Conservation (phyloP, 2,329 filamentous ascomycete species). For the Alternaria alternata region DNA sequence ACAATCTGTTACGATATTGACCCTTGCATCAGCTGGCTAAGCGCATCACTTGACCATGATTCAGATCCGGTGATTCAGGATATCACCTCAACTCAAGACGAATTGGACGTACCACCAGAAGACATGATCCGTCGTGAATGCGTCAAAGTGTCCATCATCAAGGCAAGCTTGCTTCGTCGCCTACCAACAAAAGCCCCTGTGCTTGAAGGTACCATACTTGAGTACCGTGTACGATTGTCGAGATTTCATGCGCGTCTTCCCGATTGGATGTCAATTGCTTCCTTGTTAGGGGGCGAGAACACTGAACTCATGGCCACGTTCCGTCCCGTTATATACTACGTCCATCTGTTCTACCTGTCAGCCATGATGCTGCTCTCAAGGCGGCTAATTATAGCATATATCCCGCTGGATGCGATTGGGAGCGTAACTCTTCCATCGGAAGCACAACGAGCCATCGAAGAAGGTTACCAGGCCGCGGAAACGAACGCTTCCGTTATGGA, state of each 20-base stretch:
- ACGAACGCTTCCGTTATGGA: conserved; percentile 23
- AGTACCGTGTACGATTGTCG: conserved; percentile 19
- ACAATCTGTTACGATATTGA: background rate
- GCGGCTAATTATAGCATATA: conserved; percentile 20
- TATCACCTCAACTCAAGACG: background rate
- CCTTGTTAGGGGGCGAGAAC: background rate
- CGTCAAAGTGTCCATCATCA: conserved; percentile 30
- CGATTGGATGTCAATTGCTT: conserved; percentile 21
- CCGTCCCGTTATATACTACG: conserved; percentile 23
- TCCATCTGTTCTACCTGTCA: conserved; percentile 34
- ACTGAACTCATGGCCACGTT: background rate
- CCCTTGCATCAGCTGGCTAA: conserved; percentile 21
- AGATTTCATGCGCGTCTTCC: conserved; percentile 21
- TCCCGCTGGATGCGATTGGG: conserved; percentile 4
- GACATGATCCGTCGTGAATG: conserved; percentile 25
- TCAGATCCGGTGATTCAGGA: conserved; percentile 2
- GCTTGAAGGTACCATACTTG: conserved; percentile 9
- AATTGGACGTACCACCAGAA: conserved; percentile 8
- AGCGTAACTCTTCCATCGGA: conserved; percentile 6
- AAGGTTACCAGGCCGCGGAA: conserved; percentile 28
- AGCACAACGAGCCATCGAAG: conserved; percentile 17
- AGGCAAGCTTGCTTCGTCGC: conserved; percentile 23
- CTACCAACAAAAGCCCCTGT: conserved; percentile 9
- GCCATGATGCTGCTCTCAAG: conserved; percentile 29
- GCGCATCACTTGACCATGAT: conserved; percentile 24